Evolutionary conservation across 2,329 filamentous ascomycete genomes (phyloP), one percentile per base, ranked within the genome.

Genomic region (Fusarium staphyleae): DNA sequence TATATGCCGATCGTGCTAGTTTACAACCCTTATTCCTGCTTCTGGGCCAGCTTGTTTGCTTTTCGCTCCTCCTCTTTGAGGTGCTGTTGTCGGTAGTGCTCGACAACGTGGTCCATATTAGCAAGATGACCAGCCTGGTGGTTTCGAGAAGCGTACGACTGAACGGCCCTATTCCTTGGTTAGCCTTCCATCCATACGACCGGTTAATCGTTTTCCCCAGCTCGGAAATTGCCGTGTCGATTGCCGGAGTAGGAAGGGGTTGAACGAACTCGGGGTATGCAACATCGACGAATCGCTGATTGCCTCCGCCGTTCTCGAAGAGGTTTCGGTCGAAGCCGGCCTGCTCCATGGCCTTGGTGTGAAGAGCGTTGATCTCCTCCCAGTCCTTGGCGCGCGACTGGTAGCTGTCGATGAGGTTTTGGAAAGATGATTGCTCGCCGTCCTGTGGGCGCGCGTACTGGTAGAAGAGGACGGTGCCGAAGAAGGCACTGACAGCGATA

Each of bases 261-360:
- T 28, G n/a, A 42, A 80, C 82, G 57, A 77, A 86, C 83, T 86
- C 83, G 36, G 83, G 83, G 60, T 73, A 83, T 62, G 78, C 77
- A 61, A 85, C 75, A 57, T 85, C 81, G 62, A 82, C 72, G 61
- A 76, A 76, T 59, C 67, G 69, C 69, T 76, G 77, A 68, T 75
- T 76, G 63, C 73, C 68, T 29, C 68, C 70, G 47, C 70, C 73
- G 63, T 79, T 74, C 63, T 77, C 70, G 62, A 85, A 78, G 44
- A 86, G 74, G 62, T 84, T 80, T 66, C 78, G 81, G 73, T 86
- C 82, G 68, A 76, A 80, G 35, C 80, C 80, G 36, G 83, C 83
- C 74, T 85, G 81, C 69, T 85, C 78, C 60, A 80, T 66, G 16
- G 78, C 71, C 48, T 77, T 76, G 33, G 79, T 81, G 71, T 81